Percentiles rank a stretch among this genome's conserved stretches.
Evolutionary conservation across 106 monocot genomes (phyloP).

Genomic region (Acorus gramineus): DNA sequence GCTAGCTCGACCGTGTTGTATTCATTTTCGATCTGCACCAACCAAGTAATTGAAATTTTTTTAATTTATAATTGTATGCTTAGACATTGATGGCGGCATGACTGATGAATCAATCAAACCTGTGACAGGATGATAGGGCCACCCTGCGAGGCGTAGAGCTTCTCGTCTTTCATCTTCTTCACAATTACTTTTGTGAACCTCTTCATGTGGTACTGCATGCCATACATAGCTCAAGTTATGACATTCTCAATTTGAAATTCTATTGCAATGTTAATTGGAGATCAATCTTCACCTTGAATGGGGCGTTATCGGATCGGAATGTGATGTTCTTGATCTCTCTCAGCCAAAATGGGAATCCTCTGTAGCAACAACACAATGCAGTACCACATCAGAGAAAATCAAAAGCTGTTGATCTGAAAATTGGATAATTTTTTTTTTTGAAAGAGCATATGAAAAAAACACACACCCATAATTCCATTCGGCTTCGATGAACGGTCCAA

Average conservation of each 20-base stretch:
- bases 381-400: too few species aligned
- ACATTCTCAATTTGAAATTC: not conserved
- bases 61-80: too few species aligned
- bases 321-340: conserved; percentile 51
- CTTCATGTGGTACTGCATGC: conserved; percentile 50
- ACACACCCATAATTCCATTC: conserved; percentile 76
- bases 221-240: not conserved
- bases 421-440: too few species aligned
- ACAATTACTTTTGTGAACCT: conserved; percentile 34
- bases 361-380: conserved; percentile 4
- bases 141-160: conserved; percentile 55
- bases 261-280: not conserved
- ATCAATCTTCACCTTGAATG: conserved; percentile 55
- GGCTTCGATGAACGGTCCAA: conserved; percentile 84
- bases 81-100: too few species aligned
- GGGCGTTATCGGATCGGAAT: conserved; percentile 69
- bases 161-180: conserved; percentile 55
- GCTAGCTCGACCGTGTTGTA: conserved; percentile 52
- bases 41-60: too few species aligned
- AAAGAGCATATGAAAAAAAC: too few species aligned
- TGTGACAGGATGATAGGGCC: conserved; percentile 72
- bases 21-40: conserved; percentile 76
- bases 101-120: conserved; percentile 19
- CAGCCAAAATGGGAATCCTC: conserved; percentile 90
- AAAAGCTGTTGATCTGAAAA: too few species aligned